Conservation (phyloP, 2,329 filamentous ascomycete species). For the Zasmidium citrigriseum region DNA sequence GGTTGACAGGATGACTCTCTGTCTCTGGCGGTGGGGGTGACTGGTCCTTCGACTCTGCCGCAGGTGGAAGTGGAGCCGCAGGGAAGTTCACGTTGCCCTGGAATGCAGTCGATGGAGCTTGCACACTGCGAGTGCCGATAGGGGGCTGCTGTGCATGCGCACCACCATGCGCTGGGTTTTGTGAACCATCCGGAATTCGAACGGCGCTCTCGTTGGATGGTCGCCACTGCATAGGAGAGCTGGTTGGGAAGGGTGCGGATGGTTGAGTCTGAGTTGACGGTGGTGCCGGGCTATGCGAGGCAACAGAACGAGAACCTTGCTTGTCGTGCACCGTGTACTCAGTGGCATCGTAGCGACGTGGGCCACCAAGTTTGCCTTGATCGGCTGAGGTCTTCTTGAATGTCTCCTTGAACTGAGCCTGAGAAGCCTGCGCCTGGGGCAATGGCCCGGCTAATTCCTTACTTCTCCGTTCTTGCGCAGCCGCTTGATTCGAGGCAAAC, state of each 20-base stretch:
- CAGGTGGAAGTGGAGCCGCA: constrained; percentile 27
- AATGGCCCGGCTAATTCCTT: constrained; percentile 7
- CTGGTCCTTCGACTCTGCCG: constrained; percentile 25
- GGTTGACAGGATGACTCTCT: constrained; percentile 71
- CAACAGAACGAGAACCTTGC: constrained; percentile 27
- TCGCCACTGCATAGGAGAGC: constrained; percentile 26
- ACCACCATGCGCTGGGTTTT: constrained; percentile 32
- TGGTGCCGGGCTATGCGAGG: constrained; percentile 31
- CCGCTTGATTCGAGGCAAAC: constrained; percentile 24
- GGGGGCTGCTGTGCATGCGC: constrained; percentile 26
- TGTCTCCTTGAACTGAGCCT: constrained; percentile 34
- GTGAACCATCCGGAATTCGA: constrained; percentile 35
- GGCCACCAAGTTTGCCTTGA: constrained; percentile 28
- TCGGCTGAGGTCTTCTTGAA: constrained; percentile 37
- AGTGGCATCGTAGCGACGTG: constrained; percentile 29
- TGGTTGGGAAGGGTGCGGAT: constrained; percentile 27
- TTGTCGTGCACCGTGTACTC: constrained; percentile 34
- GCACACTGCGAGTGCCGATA: constrained; percentile 29
- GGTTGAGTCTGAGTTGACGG: constrained; percentile 37
- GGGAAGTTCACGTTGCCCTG: constrained; percentile 23
- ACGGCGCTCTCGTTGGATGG: constrained; percentile 30
- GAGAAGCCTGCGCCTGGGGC: constrained; percentile 2
- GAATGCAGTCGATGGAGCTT: constrained; percentile 20
- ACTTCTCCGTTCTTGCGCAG: constrained; percentile 19
- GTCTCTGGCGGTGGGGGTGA: constrained; percentile 69